phyloP scores from a whole-genome alignment of 179 eudicot species.

The Actinidia arguta region DNA sequence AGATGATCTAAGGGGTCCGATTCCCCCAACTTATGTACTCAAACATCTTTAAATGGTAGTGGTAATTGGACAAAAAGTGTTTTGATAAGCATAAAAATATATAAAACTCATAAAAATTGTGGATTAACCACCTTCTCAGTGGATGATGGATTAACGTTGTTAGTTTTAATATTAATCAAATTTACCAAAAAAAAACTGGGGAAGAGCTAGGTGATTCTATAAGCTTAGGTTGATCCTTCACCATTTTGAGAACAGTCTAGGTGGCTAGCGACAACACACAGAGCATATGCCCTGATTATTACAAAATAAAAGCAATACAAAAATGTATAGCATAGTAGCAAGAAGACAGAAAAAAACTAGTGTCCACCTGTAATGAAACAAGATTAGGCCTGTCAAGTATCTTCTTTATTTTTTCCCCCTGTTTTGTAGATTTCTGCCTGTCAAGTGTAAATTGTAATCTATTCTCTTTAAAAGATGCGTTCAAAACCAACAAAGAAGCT shows the following conservation, averaged over 20 bases:
- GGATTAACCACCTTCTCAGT: no score
- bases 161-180: no score
- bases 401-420: no score
- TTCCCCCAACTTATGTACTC: no score
- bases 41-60: no score
- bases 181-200: neutral
- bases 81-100: no score
- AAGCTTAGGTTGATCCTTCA: neutral
- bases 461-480: neutral
- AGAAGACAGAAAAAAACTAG: neutral
- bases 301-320: neutral
- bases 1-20: no score
- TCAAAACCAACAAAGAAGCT: constrained; percentile 9
- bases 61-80: no score
- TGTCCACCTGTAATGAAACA: neutral
- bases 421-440: no score
- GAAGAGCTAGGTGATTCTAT: neutral
- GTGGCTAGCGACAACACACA: neutral
- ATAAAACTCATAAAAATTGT: no score
- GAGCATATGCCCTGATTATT: neutral
- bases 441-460: neutral
- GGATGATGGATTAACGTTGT: no score
- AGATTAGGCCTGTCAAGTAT: neutral
- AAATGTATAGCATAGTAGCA: neutral
- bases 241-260: neutral